Conservation (phyloP, 2,329 filamentous ascomycete genomes). For the Cladosporium sp. region DNA sequence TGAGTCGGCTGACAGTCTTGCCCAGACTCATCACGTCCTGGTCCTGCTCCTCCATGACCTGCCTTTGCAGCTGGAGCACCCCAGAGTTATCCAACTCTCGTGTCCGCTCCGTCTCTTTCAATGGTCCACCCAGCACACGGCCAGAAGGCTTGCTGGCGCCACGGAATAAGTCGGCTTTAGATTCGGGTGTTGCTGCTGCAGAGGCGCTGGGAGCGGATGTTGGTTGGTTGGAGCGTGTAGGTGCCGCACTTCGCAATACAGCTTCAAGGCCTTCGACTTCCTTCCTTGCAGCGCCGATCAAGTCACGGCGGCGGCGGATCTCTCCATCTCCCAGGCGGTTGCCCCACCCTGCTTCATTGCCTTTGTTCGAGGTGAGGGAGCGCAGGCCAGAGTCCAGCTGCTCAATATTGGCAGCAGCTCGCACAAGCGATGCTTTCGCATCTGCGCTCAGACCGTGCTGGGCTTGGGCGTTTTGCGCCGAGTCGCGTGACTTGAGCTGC, state of each 20-base stretch:
- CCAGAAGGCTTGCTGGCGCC: conserved; percentile 39
- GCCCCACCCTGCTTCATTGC: conserved; percentile 28
- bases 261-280: conserved; percentile 73
- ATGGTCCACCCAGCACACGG: conserved; percentile 66
- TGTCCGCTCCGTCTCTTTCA: conserved; percentile 68
- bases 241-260: conserved; percentile 53
- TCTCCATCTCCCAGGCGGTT: conserved; percentile 67
- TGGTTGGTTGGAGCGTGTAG: not conserved
- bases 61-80: conserved; percentile 66
- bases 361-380: conserved; percentile 30
- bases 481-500: conserved; percentile 64
- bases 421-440: conserved; percentile 69
- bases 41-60: conserved; percentile 72
- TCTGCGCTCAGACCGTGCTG: conserved; percentile 59
- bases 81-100: conserved; percentile 71
- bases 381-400: conserved; percentile 62
- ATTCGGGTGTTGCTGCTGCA: conserved; percentile 30
- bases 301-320: conserved; percentile 63
- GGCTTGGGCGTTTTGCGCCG: conserved; percentile 52
- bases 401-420: conserved; percentile 59
- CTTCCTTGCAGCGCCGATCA: conserved; percentile 63
- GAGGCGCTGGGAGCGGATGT: conserved; percentile 22
- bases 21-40: conserved; percentile 63
- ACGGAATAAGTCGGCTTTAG: conserved; percentile 33
- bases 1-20: conserved; percentile 66